Evolutionary conservation across 2,329 filamentous ascomycete genomes (phyloP).

Genomic region (Ilyonectria destructans): DNA sequence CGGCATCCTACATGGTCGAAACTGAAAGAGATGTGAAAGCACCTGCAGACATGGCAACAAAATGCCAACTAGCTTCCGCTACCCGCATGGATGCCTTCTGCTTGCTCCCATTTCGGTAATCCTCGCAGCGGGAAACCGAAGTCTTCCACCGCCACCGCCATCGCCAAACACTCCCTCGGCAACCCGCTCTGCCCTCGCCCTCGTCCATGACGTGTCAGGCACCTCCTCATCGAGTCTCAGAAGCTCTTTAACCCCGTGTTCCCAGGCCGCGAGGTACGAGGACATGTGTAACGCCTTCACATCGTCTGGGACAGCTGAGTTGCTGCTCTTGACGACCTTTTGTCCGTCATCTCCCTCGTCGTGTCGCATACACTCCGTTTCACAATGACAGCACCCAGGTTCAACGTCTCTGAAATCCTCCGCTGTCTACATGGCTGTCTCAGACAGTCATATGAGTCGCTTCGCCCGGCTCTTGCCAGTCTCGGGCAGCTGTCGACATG

Average conservation of each 20-base stretch:
- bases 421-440: constrained; percentile 48
- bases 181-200: constrained; percentile 2
- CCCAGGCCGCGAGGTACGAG: constrained; percentile 37
- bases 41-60: constrained; percentile 15
- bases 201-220: constrained; percentile 31
- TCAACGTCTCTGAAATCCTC: constrained; percentile 46
- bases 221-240: constrained; percentile 12
- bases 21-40: constrained; percentile 15
- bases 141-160: background rate
- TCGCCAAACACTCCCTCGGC: background rate
- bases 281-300: constrained; percentile 41
- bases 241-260: constrained; percentile 29
- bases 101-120: background rate
- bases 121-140: background rate
- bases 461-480: constrained; percentile 31
- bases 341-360: constrained; percentile 27
- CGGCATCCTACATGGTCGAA: constrained; percentile 36
- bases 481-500: constrained; percentile 30
- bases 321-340: constrained; percentile 23
- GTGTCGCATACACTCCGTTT: constrained; percentile 33
- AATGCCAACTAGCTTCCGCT: background rate
- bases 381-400: constrained; percentile 44
- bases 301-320: constrained; percentile 21
- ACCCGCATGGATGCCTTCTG: background rate
- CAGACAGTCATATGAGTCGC: constrained; percentile 47